These are phyloP conservation scores for Kwoniella sp. DNA, from an alignment of 768 basidiomycete species.

Conservation along the genomic window DNA sequence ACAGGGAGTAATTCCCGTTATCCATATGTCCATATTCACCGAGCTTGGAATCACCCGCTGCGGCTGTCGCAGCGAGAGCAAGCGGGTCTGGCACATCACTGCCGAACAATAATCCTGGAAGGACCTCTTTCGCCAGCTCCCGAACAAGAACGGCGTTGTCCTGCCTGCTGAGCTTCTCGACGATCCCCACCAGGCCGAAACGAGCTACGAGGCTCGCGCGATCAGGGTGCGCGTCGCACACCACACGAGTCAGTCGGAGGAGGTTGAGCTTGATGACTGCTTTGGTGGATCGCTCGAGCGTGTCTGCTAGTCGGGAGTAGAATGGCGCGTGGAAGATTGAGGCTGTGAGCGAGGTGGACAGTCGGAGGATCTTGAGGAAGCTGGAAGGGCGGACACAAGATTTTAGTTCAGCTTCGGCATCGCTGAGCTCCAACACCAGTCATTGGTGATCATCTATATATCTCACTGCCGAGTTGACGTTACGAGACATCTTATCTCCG, in stretches of 20 bases:
- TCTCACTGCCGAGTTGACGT: no score
- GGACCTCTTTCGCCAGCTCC: slow-evolving; percentile 60
- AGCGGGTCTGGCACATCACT: slow-evolving; percentile 19
- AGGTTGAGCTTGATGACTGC: slow-evolving; percentile 90
- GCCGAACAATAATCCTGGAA: slow-evolving; percentile 40
- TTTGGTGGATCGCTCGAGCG: slow-evolving; percentile 70
- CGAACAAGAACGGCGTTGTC: slow-evolving; percentile 90
- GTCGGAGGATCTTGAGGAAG: slow-evolving; percentile 81
- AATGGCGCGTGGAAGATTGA: slow-evolving; percentile 79
- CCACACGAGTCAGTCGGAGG: slow-evolving; percentile 76
- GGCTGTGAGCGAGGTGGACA: slow-evolving; percentile 73
- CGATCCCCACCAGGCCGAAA: slow-evolving; percentile 78
- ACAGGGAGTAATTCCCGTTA: background rate
- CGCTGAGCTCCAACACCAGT: no score
- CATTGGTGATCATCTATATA: no score
- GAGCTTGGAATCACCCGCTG: background rate
- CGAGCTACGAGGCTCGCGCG: slow-evolving; percentile 76
- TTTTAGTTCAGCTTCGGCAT: no score
- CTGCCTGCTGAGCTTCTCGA: slow-evolving; percentile 75
- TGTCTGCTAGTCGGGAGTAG: slow-evolving; percentile 83
- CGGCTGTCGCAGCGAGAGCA: background rate
- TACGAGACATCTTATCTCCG: no score
- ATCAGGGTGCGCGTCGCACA: slow-evolving; percentile 89
- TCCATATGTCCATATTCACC: no score
- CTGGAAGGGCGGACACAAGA: no score